Evolutionary conservation across 148 eudicot species (phyloP), one percentile per base, ranked within the genome.

Genomic region (Persicaria tinctoria): DNA sequence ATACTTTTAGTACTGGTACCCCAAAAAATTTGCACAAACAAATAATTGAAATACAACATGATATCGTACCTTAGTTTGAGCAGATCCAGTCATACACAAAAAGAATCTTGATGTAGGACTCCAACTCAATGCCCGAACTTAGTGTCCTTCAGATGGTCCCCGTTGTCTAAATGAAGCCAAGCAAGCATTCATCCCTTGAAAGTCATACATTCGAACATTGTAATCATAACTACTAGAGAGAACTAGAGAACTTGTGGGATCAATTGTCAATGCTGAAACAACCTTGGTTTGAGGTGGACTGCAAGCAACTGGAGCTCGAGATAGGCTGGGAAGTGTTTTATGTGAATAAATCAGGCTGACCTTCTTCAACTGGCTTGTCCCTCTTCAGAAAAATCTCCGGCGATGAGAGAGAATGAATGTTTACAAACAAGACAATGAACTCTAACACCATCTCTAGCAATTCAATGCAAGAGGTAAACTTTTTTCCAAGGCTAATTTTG

Each of bases 111-210:
- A 79, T 1, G 93, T 87, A 51, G 98, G 98, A 75, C 98, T 94
- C 97, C 98, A 94, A 82, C 98, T 91, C 80, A 94, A 73, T 45
- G 85, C 82, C 76, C 98, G 97, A 75, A 94, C 90, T 86, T 94
- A 97, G 82, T 94, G 97, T 18, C 98, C 97, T 90, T 94, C 98
- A 74, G n/a, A 94, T 70, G 98, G 98, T 82, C 91, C 98, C 23
- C 91, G 84, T 75, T 94, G 98, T 82, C 98, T 90, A 75, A 94
- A 94, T 53, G 98, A 91, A 77, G 88, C 84, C 78, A 94, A 83
- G 55, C 84, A 92, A 73, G 97, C 85, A 84, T 92, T 94, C 98
- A 94, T 94, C 74, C 98, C 98, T 90, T 94, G 98, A 76, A 94
- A 94, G 77, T 94, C 98, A 73, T 88, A 94, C 98, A 94, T 91